Evolutionary conservation across 208 protist genomes (phyloP).

Genomic region (Leishmania aethiopica): DNA sequence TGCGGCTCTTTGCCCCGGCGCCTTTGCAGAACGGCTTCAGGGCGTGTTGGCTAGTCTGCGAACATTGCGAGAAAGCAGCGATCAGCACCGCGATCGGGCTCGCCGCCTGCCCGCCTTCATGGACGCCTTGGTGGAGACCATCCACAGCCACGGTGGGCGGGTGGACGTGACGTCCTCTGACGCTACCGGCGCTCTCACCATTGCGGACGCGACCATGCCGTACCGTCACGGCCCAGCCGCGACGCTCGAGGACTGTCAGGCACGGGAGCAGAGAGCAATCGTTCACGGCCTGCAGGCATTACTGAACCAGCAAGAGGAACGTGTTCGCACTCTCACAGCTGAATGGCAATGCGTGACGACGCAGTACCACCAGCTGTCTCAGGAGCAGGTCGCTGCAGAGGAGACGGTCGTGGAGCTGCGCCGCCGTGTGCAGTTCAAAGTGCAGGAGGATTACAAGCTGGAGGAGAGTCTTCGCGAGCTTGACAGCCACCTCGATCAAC

Average conservation of each 20-base stretch:
- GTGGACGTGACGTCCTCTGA: slow-evolving; percentile 22
- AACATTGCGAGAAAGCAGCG: not conserved
- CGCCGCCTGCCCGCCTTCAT: slow-evolving; percentile 32
- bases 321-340: slow-evolving; percentile 1
- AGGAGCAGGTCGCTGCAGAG: slow-evolving; percentile 65
- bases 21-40: slow-evolving; percentile 22
- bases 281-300: slow-evolving; percentile 41
- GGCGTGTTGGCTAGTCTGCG: slow-evolving; percentile 20
- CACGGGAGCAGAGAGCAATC: slow-evolving; percentile 20
- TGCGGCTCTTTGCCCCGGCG: slow-evolving; percentile 8
- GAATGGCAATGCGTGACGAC: slow-evolving; percentile 60
- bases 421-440: slow-evolving; percentile 71
- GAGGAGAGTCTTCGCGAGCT: slow-evolving; percentile 74
- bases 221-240: slow-evolving; percentile 1
- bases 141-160: slow-evolving; percentile 46
- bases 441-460: slow-evolving; percentile 71
- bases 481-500: slow-evolving; percentile 73
- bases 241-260: slow-evolving; percentile 9
- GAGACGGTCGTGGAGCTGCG: slow-evolving; percentile 71
- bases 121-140: slow-evolving; percentile 41
- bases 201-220: not conserved
- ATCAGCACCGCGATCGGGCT: slow-evolving; percentile 9
- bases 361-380: slow-evolving; percentile 50
- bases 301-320: slow-evolving; percentile 13
- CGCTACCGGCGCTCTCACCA: not conserved